These are phyloP conservation scores for Solanum chmielewskii DNA, from an alignment of 257 asterid species.

Conservation along the genomic window DNA sequence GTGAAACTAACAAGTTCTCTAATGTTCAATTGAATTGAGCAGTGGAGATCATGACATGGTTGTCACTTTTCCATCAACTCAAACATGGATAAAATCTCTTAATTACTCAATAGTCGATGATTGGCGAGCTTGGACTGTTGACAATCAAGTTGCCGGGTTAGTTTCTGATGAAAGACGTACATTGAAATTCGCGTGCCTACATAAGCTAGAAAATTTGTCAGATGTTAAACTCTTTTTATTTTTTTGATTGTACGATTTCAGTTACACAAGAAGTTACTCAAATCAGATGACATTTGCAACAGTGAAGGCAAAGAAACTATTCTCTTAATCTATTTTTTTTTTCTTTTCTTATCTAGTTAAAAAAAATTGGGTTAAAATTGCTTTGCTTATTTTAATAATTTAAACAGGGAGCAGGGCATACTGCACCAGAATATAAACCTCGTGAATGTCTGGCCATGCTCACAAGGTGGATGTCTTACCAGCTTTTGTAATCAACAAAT, in stretches of 20 bases:
- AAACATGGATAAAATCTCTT: slow-evolving; percentile 37
- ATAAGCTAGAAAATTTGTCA: background rate
- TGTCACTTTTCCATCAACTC: slow-evolving; percentile 18
- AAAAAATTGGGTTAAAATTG: background rate
- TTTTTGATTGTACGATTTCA: background rate
- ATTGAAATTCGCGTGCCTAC: background rate
- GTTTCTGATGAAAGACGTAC: background rate
- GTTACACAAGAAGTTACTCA: slow-evolving; percentile 3
- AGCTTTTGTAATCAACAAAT: background rate
- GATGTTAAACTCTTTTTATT: background rate
- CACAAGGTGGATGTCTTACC: slow-evolving; percentile 5
- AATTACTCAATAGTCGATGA: slow-evolving; percentile 22
- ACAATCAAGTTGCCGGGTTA: slow-evolving; percentile 28
- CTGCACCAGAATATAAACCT: background rate
- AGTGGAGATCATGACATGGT: slow-evolving; percentile 34
- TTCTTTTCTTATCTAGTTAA: background rate
- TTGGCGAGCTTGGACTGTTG: slow-evolving; percentile 28
- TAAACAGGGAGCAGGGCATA: slow-evolving; percentile 1
- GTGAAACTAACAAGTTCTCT: background rate
- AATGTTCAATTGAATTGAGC: background rate
- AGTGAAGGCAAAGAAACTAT: slow-evolving; percentile 1
- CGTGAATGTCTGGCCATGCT: slow-evolving; percentile 6
- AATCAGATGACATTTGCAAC: slow-evolving; percentile 15
- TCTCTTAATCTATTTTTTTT: too few relatives aligned
- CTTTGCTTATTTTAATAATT: too few relatives aligned